Evolutionary conservation across 805 yeast genomes (phyloP), one percentile per base, ranked within the genome.

Genomic region (Candida argentea): DNA sequence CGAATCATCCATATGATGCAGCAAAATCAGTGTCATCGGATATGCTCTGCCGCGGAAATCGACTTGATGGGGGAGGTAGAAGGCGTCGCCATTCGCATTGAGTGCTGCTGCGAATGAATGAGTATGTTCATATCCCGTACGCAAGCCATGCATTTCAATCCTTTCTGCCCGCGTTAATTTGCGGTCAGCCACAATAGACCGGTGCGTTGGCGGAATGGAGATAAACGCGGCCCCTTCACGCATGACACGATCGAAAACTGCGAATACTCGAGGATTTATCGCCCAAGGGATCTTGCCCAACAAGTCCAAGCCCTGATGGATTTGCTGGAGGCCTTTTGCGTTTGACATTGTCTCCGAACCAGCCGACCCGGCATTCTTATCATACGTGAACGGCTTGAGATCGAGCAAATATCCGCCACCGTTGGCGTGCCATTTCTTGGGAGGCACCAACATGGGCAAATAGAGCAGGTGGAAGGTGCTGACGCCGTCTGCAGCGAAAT

Each of bases 21-120:
- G 43, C 17, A 61, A 35, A 13, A 44, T 23, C 6, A 65, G 52
- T 0, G 52, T 56, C 42, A 51, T 39, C 2, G 68, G 65, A 34
- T 62, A 62, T 2, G 55, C 55, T 14, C 68, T 36, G 5, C 67
- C 65, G 25, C 68, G 40, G 29, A 61, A 62, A 36, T 62, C 68
- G 23, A 55, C 34, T 5, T 40, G 34, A 31, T 61, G 65, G 2
- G 67, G 65, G 12, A 54, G 42, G 31, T 47, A 62, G 8, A 62
- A 32, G 14, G 47, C 39, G 19, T 58, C 64, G 7, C 64, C 65
- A 30, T 50, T 50, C 11, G 34, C 32, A 4, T 40, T 47, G 24
- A 45, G 46, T 1, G 57, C 42, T 6, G 44, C 42, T 2, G 55
- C 53, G 3, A 59, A 22, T 16, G 34, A 25, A 8, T 30, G 34